Percentiles rank a stretch among this genome's conserved stretches.
Evolutionary conservation across 2,329 filamentous ascomycete species (phyloP).

Genomic region (Pseudocercospora ulei): DNA sequence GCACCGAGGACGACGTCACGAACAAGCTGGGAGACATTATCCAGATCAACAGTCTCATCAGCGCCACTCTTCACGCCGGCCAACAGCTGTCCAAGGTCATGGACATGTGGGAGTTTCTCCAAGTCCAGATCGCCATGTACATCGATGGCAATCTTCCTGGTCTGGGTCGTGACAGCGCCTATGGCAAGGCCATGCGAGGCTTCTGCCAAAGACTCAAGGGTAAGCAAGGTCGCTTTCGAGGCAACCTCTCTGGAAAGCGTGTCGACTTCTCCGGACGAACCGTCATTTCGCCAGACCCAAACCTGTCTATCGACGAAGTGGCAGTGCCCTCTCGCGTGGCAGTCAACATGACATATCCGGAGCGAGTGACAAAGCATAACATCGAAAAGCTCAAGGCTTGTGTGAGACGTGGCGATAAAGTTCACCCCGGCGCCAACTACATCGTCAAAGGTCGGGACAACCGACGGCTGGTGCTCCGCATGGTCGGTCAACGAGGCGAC

Average conservation of each 20-base stretch:
- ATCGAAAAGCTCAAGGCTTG: slow-evolving; percentile 67
- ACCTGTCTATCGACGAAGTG: slow-evolving; percentile 85
- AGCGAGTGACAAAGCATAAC: slow-evolving; percentile 76
- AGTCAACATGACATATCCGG: slow-evolving; percentile 91
- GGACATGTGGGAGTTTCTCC: slow-evolving; percentile 97
- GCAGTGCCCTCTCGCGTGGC: slow-evolving; percentile 87
- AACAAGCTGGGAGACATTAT: slow-evolving; percentile 96
- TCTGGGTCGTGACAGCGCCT: slow-evolving; percentile 67
- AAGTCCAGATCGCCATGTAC: slow-evolving; percentile 92
- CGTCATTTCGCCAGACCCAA: slow-evolving; percentile 95
- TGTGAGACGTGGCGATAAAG: slow-evolving; percentile 62
- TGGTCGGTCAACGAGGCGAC: slow-evolving; percentile 41
- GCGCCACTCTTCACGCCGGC: slow-evolving; percentile 70
- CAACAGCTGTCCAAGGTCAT: slow-evolving; percentile 81
- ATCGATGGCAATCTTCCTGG: slow-evolving; percentile 95
- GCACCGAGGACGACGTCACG: slow-evolving; percentile 92
- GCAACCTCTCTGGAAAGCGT: slow-evolving; percentile 94
- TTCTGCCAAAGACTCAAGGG: slow-evolving; percentile 94
- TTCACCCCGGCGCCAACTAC: slow-evolving; percentile 81
- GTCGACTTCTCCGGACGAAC: slow-evolving; percentile 97
- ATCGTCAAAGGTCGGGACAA: slow-evolving; percentile 62
- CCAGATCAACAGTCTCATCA: slow-evolving; percentile 79
- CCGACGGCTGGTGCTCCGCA: slow-evolving; percentile 63
- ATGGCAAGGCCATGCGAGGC: slow-evolving; percentile 80
- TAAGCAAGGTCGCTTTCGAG: slow-evolving; percentile 93